Conservation (phyloP, 345 rosid genomes). For the Eucalyptus brandiana region DNA sequence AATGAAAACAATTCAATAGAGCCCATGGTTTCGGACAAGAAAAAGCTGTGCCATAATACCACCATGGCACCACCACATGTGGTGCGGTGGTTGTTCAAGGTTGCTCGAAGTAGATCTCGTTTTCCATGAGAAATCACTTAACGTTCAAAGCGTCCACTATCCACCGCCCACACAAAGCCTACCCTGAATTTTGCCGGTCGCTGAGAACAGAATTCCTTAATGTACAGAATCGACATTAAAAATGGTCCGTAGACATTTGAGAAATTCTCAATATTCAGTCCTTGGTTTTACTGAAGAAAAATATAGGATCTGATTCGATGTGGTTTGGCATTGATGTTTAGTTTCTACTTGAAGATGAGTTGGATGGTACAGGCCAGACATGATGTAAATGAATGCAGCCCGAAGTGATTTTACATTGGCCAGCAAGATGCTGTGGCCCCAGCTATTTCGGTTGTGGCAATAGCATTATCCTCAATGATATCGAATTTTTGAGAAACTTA, state of each 20-base stretch:
- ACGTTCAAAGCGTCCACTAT: not conserved
- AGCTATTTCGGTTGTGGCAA: not conserved
- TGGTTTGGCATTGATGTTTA: not conserved
- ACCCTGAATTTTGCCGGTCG: not conserved
- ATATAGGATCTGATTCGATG: not conserved
- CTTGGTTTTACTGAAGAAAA: not conserved
- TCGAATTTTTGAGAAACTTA: not conserved
- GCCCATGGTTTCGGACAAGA: not conserved
- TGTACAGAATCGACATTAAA: not conserved
- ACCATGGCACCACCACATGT: not conserved
- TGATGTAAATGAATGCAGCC: not conserved
- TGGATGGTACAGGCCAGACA: not conserved
- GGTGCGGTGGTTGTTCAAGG: not conserved
- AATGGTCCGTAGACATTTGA: not conserved
- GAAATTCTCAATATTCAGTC: not conserved
- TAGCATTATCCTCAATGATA: not conserved
- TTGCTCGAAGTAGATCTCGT: not conserved
- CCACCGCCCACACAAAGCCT: not conserved
- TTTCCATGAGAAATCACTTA: not conserved
- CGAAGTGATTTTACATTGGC: not conserved
- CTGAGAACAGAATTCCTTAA: not conserved
- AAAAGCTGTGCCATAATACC: not conserved
- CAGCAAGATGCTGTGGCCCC: not conserved
- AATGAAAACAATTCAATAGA: not conserved
- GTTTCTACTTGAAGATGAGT: not conserved